Percentiles rank a stretch among this genome's conserved stretches.
phyloP scores from a whole-genome alignment of 371 early-diverging fungal genomes.

The Saksenaea oblongispora region DNA sequence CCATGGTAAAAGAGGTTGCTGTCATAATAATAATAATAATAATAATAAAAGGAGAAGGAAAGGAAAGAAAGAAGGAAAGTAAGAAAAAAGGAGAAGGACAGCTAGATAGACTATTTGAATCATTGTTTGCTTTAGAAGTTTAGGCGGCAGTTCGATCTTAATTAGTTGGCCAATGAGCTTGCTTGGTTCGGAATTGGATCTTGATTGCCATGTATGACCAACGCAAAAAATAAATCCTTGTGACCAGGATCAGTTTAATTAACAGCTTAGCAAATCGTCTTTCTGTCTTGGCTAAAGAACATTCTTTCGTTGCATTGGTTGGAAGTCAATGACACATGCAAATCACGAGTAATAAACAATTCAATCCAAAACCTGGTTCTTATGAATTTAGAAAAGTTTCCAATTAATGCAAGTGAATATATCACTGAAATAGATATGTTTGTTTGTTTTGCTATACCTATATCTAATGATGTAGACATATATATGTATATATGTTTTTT shows the following conservation, averaged over 20 bases:
- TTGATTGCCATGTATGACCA: constrained; percentile 1
- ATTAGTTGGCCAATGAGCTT: constrained; percentile 1
- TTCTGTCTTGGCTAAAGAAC: background rate
- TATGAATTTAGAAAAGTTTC: no score
- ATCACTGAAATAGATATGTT: no score
- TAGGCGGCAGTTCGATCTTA: constrained; percentile 1
- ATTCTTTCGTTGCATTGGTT: background rate
- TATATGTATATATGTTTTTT: no score
- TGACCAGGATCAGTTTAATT: constrained; percentile 1
- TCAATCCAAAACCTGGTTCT: no score
- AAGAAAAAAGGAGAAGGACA: constrained; percentile 7
- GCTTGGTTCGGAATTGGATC: background rate
- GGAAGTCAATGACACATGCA: no score
- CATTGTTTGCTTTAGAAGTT: constrained; percentile 4
- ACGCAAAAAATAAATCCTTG: background rate
- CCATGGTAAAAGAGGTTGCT: background rate
- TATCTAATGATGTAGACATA: no score
- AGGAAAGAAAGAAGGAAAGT: constrained; percentile 9
- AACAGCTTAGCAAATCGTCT: background rate
- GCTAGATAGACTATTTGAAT: background rate
- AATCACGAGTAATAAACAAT: no score
- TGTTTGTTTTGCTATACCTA: no score
- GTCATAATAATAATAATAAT: constrained; percentile 5
- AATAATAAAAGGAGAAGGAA: constrained; percentile 9
- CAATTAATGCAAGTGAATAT: no score